A percentile compares a stretch with the other conserved stretches of the same genome.
phyloP scores from a whole-genome alignment of 371 early-diverging fungal species.

The Modicella reniformis region DNA sequence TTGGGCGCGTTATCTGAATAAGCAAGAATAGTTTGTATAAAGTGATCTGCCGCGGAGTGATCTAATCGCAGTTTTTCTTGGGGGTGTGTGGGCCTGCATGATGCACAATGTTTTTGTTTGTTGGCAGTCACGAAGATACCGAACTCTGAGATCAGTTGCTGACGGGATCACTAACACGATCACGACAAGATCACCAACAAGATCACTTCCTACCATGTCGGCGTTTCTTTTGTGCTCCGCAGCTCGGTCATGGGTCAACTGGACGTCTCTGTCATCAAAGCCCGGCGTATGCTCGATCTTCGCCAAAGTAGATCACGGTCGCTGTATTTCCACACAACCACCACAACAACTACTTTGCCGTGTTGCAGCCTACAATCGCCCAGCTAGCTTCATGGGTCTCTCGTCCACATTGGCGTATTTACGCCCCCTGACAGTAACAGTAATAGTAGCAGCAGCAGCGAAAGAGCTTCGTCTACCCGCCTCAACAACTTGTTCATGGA shows the following conservation, averaged over 20 bases:
- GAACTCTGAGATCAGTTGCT: not conserved
- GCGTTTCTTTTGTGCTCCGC: not conserved
- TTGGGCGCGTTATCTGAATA: not conserved
- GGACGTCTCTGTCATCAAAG: too few relatives aligned
- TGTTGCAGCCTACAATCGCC: not conserved
- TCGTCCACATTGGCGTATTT: too few relatives aligned
- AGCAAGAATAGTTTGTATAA: not conserved
- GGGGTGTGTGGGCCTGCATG: too few relatives aligned
- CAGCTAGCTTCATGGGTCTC: too few relatives aligned
- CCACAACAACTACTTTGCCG: not conserved
- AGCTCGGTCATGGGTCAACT: not conserved
- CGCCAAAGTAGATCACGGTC: not conserved
- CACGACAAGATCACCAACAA: not conserved
- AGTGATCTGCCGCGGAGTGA: not conserved
- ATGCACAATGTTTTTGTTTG: too few relatives aligned
- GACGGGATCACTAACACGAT: not conserved
- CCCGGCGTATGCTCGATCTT: not conserved
- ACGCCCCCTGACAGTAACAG: too few relatives aligned
- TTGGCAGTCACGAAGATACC: not conserved
- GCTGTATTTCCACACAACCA: not conserved
- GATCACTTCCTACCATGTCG: not conserved
- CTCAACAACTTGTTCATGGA: not conserved
- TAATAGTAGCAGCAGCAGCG: too few relatives aligned
- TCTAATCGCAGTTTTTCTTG: not conserved
- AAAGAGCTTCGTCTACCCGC: too few relatives aligned